phyloP scores from a whole-genome alignment of 75 land plant species.

The Cunninghamia lanceolata region DNA sequence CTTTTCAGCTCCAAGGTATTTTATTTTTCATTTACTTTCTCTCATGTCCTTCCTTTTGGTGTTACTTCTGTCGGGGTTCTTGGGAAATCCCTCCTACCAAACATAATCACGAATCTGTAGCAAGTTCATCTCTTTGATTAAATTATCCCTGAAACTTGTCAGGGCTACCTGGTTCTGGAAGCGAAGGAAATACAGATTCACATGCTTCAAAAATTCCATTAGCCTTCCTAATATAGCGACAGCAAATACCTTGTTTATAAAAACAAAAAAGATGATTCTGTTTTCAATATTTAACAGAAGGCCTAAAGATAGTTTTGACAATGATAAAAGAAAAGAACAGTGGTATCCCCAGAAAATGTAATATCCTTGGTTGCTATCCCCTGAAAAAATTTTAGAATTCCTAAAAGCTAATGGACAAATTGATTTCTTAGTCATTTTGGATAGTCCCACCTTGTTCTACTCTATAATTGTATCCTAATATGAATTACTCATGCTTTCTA shows the following conservation, averaged over 20 bases:
- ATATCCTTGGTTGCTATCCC: not conserved
- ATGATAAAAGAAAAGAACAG: not conserved
- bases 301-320: not conserved
- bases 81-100: conserved; percentile 36
- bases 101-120: conserved; percentile 14
- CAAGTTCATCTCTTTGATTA: conserved; percentile 1
- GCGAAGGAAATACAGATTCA: not conserved
- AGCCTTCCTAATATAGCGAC: not conserved
- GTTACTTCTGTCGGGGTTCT: conserved; percentile 51
- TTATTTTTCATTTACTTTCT: not conserved
- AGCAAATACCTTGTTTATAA: too few species aligned
- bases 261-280: not conserved
- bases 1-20: conserved; percentile 11
- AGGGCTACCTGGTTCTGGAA: not conserved
- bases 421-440: not conserved
- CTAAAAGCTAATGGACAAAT: not conserved
- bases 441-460: not conserved
- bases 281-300: not conserved
- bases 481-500: not conserved
- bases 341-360: not conserved
- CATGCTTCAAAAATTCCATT: not conserved
- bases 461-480: not conserved
- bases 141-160: not conserved
- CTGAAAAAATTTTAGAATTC: not conserved
- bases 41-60: conserved; percentile 25